Evolutionary conservation across 495 filamentous ascomycete species (phyloP).

Genomic region (Neurospora pannonica): DNA sequence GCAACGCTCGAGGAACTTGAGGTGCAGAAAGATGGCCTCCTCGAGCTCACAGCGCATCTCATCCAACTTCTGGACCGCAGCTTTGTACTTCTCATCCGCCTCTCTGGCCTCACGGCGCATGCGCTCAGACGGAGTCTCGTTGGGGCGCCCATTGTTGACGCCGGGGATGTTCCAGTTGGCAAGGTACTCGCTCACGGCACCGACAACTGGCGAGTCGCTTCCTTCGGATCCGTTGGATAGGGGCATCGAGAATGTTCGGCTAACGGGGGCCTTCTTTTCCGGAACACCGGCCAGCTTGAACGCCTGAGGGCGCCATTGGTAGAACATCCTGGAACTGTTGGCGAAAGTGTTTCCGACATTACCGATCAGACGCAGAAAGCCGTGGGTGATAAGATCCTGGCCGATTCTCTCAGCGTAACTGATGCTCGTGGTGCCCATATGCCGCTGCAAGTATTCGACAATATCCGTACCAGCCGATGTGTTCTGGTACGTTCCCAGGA

Average conservation of each 20-base stretch:
- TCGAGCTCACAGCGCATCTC: conserved; percentile 85
- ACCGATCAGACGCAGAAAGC: conserved; percentile 83
- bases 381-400: conserved; percentile 79
- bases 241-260: conserved; percentile 59
- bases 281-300: conserved; percentile 82
- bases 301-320: conserved; percentile 90
- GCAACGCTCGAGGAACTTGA: conserved; percentile 96
- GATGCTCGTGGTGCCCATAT: conserved; percentile 73
- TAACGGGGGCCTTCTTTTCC: conserved; percentile 67
- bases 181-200: conserved; percentile 77
- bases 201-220: conserved; percentile 61
- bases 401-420: conserved; percentile 88
- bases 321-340: conserved; percentile 93
- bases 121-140: conserved; percentile 81
- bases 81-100: conserved; percentile 89
- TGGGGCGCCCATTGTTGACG: conserved; percentile 70
- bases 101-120: conserved; percentile 84
- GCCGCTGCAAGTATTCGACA: conserved; percentile 83
- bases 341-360: conserved; percentile 93
- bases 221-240: conserved; percentile 41
- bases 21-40: conserved; percentile 83
- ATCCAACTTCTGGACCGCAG: conserved; percentile 73
- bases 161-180: conserved; percentile 69
- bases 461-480: conserved; percentile 85
- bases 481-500: conserved; percentile 90